Percentiles rank a stretch among this genome's conserved stretches.
These are phyloP conservation scores for Didymellaceae sp. DNA, from an alignment of 2,329 filamentous ascomycete genomes.

Conservation along the genomic window DNA sequence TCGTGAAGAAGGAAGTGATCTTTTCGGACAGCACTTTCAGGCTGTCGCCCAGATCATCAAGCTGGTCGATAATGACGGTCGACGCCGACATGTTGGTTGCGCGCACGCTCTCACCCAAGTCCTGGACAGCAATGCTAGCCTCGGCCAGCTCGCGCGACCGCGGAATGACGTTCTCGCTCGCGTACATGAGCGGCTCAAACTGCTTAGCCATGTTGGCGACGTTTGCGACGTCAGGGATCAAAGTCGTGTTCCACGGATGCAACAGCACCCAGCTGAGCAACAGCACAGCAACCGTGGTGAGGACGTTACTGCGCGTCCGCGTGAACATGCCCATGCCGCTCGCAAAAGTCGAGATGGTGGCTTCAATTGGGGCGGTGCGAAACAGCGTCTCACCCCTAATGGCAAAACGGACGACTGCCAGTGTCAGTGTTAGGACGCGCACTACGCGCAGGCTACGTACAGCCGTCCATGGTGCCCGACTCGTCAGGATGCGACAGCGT, in stretches of 20 bases:
- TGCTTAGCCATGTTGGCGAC: slow-evolving; percentile 87
- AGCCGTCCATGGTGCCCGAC: slow-evolving; percentile 39
- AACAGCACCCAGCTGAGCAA: slow-evolving; percentile 70
- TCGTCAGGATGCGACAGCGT: slow-evolving; percentile 40
- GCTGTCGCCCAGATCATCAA: slow-evolving; percentile 85
- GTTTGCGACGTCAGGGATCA: slow-evolving; percentile 86
- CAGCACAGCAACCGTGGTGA: slow-evolving; percentile 66
- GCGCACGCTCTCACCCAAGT: slow-evolving; percentile 88
- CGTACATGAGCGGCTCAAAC: slow-evolving; percentile 93
- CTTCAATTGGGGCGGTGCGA: slow-evolving; percentile 81
- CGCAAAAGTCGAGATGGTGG: slow-evolving; percentile 69
- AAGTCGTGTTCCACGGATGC: slow-evolving; percentile 69
- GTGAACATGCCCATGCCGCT: slow-evolving; percentile 67
- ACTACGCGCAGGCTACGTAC: slow-evolving; percentile 34
- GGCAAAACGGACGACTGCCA: slow-evolving; percentile 82
- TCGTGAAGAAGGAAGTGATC: slow-evolving; percentile 89
- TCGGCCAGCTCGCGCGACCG: slow-evolving; percentile 90
- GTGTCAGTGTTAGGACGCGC: slow-evolving; percentile 30
- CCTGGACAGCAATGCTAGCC: slow-evolving; percentile 92
- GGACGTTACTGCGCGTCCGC: slow-evolving; percentile 71
- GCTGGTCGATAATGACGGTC: slow-evolving; percentile 80
- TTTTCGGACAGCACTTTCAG: slow-evolving; percentile 85
- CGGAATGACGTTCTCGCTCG: slow-evolving; percentile 84
- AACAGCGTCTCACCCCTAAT: slow-evolving; percentile 88
- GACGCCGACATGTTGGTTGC: slow-evolving; percentile 90